Percentiles rank a stretch among this genome's conserved stretches.
Evolutionary conservation across 768 basidiomycete species (phyloP).

Genomic region (Wakefieldia striispora): DNA sequence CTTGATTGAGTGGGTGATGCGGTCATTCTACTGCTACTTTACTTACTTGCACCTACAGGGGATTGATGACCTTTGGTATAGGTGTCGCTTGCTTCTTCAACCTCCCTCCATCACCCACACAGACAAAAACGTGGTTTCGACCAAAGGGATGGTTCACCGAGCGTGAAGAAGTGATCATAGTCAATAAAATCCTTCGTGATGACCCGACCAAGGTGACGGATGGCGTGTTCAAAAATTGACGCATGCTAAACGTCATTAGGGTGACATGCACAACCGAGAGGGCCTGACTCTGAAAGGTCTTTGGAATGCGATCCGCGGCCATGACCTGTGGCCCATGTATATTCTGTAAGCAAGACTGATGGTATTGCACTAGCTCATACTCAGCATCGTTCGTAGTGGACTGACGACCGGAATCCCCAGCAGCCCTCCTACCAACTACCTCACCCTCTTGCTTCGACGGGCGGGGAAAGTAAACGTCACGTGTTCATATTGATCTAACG

Average conservation of each 20-base stretch:
- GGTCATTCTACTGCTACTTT: not conserved
- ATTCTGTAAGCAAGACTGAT: slow-evolving; percentile 33
- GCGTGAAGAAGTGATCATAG: slow-evolving; percentile 58
- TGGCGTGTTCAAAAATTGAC: not conserved
- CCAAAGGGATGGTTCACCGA: slow-evolving; percentile 65
- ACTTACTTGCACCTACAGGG: not conserved
- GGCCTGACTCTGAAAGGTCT: slow-evolving; percentile 48
- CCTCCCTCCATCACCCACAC: slow-evolving; percentile 60
- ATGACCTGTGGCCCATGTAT: slow-evolving; percentile 67
- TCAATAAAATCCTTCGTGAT: slow-evolving; percentile 57
- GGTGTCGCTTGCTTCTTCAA: slow-evolving; percentile 55
- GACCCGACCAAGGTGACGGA: slow-evolving; percentile 52
- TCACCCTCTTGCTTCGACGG: slow-evolving; percentile 55
- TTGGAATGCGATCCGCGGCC: slow-evolving; percentile 56
- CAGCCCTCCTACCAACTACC: slow-evolving; percentile 49
- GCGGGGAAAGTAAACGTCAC: slow-evolving; percentile 38
- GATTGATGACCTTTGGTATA: slow-evolving; percentile 45
- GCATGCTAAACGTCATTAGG: not conserved
- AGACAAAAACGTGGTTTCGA: slow-evolving; percentile 56
- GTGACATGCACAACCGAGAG: slow-evolving; percentile 70
- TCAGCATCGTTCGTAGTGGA: slow-evolving; percentile 32
- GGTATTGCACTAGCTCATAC: not conserved
- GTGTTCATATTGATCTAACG: not conserved
- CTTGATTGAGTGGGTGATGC: slow-evolving; percentile 31
- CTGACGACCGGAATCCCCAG: slow-evolving; percentile 52